phyloP scores from a whole-genome alignment of 2,329 filamentous ascomycete genomes.

The Colletotrichum navitas region DNA sequence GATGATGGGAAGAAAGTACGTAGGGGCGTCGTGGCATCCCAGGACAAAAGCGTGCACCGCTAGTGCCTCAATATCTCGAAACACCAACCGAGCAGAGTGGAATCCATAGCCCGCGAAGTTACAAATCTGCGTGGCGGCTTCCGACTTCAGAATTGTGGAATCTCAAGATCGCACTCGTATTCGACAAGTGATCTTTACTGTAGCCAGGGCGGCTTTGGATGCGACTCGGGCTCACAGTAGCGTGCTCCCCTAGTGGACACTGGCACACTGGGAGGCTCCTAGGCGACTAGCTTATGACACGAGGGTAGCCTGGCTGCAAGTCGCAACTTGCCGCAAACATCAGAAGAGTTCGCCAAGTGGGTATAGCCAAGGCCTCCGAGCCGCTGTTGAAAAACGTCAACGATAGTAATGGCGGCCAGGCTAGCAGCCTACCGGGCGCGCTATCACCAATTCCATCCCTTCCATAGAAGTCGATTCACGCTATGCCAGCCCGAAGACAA shows the following conservation, averaged over 20 bases:
- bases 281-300: not conserved
- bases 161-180: not conserved
- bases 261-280: not conserved
- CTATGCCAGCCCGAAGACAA: conserved; percentile 33
- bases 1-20: not conserved
- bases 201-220: not conserved
- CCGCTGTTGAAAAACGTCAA: conserved; percentile 17
- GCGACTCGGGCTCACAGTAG: not conserved
- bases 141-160: not conserved
- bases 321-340: not conserved
- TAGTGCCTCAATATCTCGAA: not conserved
- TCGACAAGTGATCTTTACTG: not conserved
- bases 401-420: not conserved
- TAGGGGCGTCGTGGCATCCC: not conserved
- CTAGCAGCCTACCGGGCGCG: conserved; percentile 23
- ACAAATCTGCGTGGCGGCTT: not conserved
- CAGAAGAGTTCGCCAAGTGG: not conserved
- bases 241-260: not conserved
- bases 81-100: not conserved
- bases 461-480: conserved; percentile 37
- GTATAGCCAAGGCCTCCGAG: not conserved
- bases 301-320: not conserved
- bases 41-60: not conserved
- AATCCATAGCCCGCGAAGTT: no score
- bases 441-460: conserved; percentile 40